Evolutionary conservation across 2,329 filamentous ascomycete species (phyloP), one percentile per base, ranked within the genome.

Genomic region (Diaporthe velutina): DNA sequence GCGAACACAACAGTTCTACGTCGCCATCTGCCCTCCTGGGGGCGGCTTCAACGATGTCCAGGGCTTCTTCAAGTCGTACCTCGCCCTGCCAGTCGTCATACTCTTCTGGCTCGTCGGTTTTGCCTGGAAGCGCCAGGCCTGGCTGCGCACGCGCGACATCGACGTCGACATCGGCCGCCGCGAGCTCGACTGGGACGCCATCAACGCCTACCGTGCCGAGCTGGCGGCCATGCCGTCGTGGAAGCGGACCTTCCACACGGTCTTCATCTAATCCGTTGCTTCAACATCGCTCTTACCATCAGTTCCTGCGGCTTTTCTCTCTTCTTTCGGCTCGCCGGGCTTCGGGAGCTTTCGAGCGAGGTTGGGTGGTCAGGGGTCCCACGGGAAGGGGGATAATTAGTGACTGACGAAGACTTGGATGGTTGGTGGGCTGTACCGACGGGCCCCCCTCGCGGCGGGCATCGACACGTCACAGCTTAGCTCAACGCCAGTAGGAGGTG

Each of bases 131-230:
- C 84, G 89, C 55, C 82, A 87, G 38, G 87, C 87, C 10, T 93
- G 89, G 89, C 83, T 92, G 66, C 87, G 83, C 70, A 83, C 89
- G 1, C 80, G 83, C 38, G 86, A 94, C 75, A 93, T 94, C 75
- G 92, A 94, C 77, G 87, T 94, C 71, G 92, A 94, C 80, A 88
- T 86, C 50, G 91, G 90, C 61, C 88, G 91, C 60, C 87, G 92
- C 58, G 88, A 90, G 80, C 86, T 93, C 64, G 88, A 93, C 79
- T 92, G 89, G 89, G 90, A 91, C 22, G 79, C 84, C 33, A 90
- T 91, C 80, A 87, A 90, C 77, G 85, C 82, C 13, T 83, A 85
- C 75, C 86, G 86, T 61, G 83, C 82, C 19, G 78, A 86, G 78
- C 80, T 88, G 35, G 86, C 86, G 38, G 78, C 82, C 0, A 84